Conservation (phyloP, 1,284 basidiomycete genomes). For the Apiotrichum akiyoshidainum region DNA sequence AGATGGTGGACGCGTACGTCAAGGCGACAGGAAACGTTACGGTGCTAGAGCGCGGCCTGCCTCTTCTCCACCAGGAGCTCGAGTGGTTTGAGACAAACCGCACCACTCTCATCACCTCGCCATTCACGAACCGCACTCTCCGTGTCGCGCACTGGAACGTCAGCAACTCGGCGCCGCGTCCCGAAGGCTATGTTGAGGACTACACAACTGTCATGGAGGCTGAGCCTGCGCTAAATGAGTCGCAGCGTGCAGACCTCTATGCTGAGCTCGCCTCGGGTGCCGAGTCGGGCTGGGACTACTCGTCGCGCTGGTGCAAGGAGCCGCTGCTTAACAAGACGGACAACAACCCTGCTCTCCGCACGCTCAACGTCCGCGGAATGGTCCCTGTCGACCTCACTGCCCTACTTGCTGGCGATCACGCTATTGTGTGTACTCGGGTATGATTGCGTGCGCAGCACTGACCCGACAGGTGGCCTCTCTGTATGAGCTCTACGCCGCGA, state of each 20-base stretch:
- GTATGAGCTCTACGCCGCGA: slow-evolving; percentile 53
- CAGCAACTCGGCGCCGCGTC: slow-evolving; percentile 77
- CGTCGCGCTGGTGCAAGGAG: slow-evolving; percentile 54
- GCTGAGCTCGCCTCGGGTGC: slow-evolving; percentile 84
- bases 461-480: slow-evolving; percentile 59
- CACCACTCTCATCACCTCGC: slow-evolving; percentile 67
- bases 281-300: slow-evolving; percentile 62
- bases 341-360: slow-evolving; percentile 60
- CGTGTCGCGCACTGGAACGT: slow-evolving; percentile 70
- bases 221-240: slow-evolving; percentile 59
- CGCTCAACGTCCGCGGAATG: slow-evolving; percentile 66
- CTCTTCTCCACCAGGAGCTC: slow-evolving; percentile 66
- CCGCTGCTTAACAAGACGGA: slow-evolving; percentile 53
- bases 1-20: slow-evolving; percentile 69
- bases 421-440: slow-evolving; percentile 56
- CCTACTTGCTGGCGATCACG: slow-evolving; percentile 60
- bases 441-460: too few relatives aligned
- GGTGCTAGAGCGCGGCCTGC: slow-evolving; percentile 63
- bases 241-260: slow-evolving; percentile 66
- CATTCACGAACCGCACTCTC: slow-evolving; percentile 64
- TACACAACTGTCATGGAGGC: slow-evolving; percentile 70
- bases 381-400: slow-evolving; percentile 79
- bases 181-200: slow-evolving; percentile 67
- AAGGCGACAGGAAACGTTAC: slow-evolving; percentile 60
- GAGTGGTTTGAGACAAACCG: slow-evolving; percentile 77